Percentiles rank a stretch among this genome's conserved stretches.
phyloP scores from a whole-genome alignment of 768 basidiomycete genomes.

The Lyophyllum atratum region DNA sequence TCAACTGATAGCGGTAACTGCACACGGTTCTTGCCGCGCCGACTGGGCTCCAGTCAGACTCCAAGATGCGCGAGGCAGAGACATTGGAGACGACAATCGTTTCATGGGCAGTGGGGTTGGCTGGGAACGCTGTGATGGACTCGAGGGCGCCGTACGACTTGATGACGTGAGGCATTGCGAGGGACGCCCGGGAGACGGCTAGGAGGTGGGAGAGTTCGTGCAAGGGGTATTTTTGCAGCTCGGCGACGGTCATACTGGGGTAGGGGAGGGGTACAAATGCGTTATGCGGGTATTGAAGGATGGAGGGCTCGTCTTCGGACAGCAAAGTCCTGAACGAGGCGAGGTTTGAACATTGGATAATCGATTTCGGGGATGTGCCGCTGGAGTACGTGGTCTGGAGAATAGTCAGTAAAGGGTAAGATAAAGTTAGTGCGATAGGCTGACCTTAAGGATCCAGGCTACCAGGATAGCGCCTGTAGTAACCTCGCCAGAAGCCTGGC shows the following conservation, averaged over 20 bases:
- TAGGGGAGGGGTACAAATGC: constrained; percentile 42
- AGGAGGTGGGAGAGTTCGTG: constrained; percentile 27
- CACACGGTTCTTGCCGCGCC: constrained; percentile 36
- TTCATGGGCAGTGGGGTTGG: constrained; percentile 35
- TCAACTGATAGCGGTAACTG: constrained; percentile 39
- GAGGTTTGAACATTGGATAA: constrained; percentile 37
- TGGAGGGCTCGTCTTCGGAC: constrained; percentile 19
- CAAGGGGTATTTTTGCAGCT: constrained; percentile 31
- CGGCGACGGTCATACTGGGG: constrained; percentile 35
- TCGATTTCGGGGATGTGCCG: constrained; percentile 28
- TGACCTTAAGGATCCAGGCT: constrained; percentile 43
- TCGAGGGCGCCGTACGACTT: constrained; percentile 25
- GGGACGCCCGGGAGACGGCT: constrained; percentile 20
- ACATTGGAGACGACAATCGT: constrained; percentile 40
- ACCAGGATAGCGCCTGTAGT: constrained; percentile 41
- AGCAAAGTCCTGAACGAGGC: constrained; percentile 37
- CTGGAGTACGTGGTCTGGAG: constrained; percentile 36
- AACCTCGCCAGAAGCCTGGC: constrained; percentile 19
- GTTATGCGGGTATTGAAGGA: constrained; percentile 36
- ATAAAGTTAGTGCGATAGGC: background rate
- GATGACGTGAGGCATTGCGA: constrained; percentile 30
- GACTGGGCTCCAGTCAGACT: constrained; percentile 37
- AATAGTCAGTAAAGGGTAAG: background rate
- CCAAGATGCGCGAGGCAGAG: constrained; percentile 40
- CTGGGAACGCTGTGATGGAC: constrained; percentile 31